Base-by-base conservation (phyloP, 306 rosid genomes). In the Lupinus albus region DNA sequence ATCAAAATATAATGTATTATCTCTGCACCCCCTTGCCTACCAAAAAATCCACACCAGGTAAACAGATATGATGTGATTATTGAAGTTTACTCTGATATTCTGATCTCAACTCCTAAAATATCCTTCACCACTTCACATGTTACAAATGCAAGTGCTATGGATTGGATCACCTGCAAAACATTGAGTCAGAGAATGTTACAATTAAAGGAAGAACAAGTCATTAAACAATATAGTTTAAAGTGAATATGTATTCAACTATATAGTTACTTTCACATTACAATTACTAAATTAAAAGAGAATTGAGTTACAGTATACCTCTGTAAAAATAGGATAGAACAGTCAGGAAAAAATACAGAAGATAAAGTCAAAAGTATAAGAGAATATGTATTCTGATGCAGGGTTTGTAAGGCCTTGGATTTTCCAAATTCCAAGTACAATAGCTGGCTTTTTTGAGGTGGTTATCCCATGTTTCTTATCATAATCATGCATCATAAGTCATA, bases 61-160 rank as follows among this genome's bases (percentile, higher is more conserved):
- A 78, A 20, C 54, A 33, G 52, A 59, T 25, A 25, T 32, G 41
- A 59, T 55, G 53, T 30, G 64, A 70, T 44, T 47, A 62, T 67
- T 16, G 50, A 50, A 47, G 73, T 72, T 85, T 68, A 93, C 68
- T 93, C 99, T 7, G 99, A 90, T 78, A 93, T 90, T 72, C 96
- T 84, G 81, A 93, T 83, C 88, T 93, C 99, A 16, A 93, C 97
- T 78, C 99, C 99, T 82, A 93, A 77, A 76, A 93, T 41, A 65
- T 93, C 99, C 88, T 93, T 93, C 88, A 93, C 96, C 91, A 81
- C 46, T 84, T 93, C 99, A 2, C 90, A 93, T 7, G 97, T 49
- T 58, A 93, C 99, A 61, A 93, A 93, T 15, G 99, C 97, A 54
- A 93, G 69, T 39, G 99, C 94, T 76, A 93, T 93, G 5, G 99